A percentile compares a stretch with the other conserved stretches of the same genome.
Conservation (phyloP, 331 rosid species). For the Quercus tomentella region DNA sequence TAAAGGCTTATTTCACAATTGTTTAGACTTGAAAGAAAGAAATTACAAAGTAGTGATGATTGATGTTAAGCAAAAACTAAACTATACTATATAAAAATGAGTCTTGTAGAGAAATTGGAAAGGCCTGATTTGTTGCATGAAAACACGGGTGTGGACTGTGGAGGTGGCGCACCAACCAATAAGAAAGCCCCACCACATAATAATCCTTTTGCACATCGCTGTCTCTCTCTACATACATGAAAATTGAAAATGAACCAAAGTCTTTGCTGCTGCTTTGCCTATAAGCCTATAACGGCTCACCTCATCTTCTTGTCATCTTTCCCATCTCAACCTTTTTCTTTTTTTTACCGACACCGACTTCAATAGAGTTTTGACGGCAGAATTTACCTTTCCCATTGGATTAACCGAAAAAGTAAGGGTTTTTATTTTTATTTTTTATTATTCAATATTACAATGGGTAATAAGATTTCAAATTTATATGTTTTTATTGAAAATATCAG, state of each 20-base stretch:
- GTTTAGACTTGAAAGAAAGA: conserved; percentile 18
- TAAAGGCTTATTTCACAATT: not conserved
- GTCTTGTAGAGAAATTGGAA: not conserved
- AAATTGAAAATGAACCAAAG: conserved; percentile 9
- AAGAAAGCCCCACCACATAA: conserved; percentile 28
- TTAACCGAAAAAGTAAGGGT: too few relatives aligned
- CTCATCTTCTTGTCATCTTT: conserved; percentile 8
- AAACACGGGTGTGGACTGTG: conserved; percentile 28
- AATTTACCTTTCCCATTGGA: too few relatives aligned
- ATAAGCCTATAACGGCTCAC: not conserved
- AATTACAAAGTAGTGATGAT: not conserved
- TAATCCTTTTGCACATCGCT: conserved; percentile 3
- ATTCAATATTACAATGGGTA: too few relatives aligned
- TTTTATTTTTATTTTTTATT: too few relatives aligned
- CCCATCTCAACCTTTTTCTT: not conserved
- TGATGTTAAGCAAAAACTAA: conserved; percentile 5
- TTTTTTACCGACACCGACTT: not conserved
- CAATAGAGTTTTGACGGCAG: too few relatives aligned
- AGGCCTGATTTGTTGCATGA: conserved; percentile 57
- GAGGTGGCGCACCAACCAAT: conserved; percentile 39
- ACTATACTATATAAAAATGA: not conserved
- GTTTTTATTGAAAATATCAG: too few relatives aligned
- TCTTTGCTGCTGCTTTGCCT: not conserved
- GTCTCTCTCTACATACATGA: conserved; percentile 8
- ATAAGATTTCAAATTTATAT: too few relatives aligned